Evolutionary conservation across 2,329 filamentous ascomycete genomes (phyloP), one percentile per base, ranked within the genome.

Genomic region (Metarhizium album): DNA sequence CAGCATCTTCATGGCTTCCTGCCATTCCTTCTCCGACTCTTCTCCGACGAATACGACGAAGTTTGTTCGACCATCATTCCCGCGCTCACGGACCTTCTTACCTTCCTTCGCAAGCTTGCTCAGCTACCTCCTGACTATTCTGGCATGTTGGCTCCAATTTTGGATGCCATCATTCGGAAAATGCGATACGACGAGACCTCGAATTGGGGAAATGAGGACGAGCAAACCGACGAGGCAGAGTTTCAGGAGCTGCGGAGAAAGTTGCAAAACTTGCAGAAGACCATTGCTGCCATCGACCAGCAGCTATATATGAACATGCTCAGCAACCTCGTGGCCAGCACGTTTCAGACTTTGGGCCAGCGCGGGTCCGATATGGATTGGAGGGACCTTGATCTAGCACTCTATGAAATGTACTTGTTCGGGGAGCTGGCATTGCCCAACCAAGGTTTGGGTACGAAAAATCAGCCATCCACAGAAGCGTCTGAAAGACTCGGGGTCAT

Each of bases 181-280:
- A 96, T 97, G 90, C 85, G 91, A 63, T 97, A 95, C 63, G 93
- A 98, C 60, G 91, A 96, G 64, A 96, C 91, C 5, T 86, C 87
- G 1, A 85, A 80, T 20, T 97, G 91, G 91, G 91, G 90, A 37
- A 84, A 90, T 52, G 90, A 96, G 63, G 90, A 95, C 59, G 90
- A 95, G 59, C 86, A 95, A 66, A 95, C 90, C 2, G 93, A 97
- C 60, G 93, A 98, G 69, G 93, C 91, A 24, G 93, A 98, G 65
- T 98, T 98, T 60, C 87, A 95, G 63, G 93, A 98, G 59, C 76
- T 98, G 49, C 83, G 94, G 53, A 94, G 95, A 66, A 82, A 88
- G 59, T 74, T 98, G 46, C 88, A 95, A 66, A 84, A 90, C 40
- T 74, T 98, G 42, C 93, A 98, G 66, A 94, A 96, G 72, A 90